A percentile compares a stretch with the other conserved stretches of the same genome.
These are phyloP conservation scores for Hypoxylon sp. DNA, from an alignment of 2,329 filamentous ascomycete species.

Conservation along the genomic window DNA sequence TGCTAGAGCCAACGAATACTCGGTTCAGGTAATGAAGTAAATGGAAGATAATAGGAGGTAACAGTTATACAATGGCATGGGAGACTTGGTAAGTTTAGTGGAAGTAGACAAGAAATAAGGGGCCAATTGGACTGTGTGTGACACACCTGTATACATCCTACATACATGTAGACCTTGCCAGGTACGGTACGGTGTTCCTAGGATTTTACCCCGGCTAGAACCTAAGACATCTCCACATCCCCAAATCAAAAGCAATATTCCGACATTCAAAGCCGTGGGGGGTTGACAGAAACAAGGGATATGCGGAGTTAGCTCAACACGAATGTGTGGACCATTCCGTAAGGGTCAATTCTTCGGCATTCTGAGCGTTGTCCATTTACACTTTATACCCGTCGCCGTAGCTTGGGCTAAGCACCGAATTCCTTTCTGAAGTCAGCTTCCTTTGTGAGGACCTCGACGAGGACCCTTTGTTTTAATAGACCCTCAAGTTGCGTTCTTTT, in stretches of 20 bases:
- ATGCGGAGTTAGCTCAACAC: slow-evolving; percentile 21
- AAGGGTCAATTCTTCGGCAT: slow-evolving; percentile 30
- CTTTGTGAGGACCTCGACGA: slow-evolving; percentile 28
- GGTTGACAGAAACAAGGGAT: slow-evolving; percentile 8
- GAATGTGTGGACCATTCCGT: slow-evolving; percentile 8
- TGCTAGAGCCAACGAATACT: not conserved
- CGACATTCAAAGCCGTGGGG: not conserved
- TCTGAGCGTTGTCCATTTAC: not conserved
- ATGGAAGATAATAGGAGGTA: not conserved
- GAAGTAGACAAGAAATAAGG: not conserved
- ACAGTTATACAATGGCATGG: not conserved
- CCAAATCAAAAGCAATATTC: not conserved
- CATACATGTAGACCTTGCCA: slow-evolving; percentile 8
- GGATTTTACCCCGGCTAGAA: slow-evolving; percentile 19
- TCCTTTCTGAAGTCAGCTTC: slow-evolving; percentile 28
- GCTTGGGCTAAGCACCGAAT: slow-evolving; percentile 19
- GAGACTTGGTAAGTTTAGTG: not conserved
- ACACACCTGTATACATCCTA: not conserved
- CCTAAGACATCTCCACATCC: slow-evolving; percentile 3
- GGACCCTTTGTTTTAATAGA: slow-evolving; percentile 23
- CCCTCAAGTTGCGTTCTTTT: slow-evolving; percentile 12
- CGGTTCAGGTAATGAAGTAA: not conserved
- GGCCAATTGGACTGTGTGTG: not conserved
- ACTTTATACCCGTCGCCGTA: slow-evolving; percentile 17
- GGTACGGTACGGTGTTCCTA: slow-evolving; percentile 16